Conservation (phyloP, 2,329 filamentous ascomycete species). For the Cytospora leucostoma region DNA sequence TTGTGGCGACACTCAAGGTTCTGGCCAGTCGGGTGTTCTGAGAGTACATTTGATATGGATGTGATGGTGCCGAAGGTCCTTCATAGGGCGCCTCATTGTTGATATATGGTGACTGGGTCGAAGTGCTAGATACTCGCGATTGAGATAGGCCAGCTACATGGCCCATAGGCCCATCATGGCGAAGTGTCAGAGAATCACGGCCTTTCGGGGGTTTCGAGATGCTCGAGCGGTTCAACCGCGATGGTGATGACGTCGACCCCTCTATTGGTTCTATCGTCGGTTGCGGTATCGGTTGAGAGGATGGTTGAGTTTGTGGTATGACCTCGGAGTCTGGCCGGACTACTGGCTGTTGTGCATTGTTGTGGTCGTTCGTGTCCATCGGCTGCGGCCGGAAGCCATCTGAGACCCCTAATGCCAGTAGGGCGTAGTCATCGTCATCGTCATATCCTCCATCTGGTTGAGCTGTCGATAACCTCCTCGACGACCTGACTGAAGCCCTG, state of each 20-base stretch:
- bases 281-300: neutral
- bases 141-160: constrained; percentile 31
- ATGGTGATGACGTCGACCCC: constrained; percentile 5
- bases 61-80: constrained; percentile 72
- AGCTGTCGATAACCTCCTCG: constrained; percentile 18
- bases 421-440: constrained; percentile 24
- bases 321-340: constrained; percentile 5
- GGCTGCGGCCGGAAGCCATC: constrained; percentile 25
- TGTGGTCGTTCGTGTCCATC: constrained; percentile 2
- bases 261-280: neutral
- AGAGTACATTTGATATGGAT: constrained; percentile 83
- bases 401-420: constrained; percentile 25
- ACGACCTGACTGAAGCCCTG: constrained; percentile 25
- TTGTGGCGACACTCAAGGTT: constrained; percentile 64
- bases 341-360: constrained; percentile 1
- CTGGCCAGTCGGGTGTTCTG: constrained; percentile 76
- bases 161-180: constrained; percentile 51
- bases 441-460: constrained; percentile 15
- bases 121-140: constrained; percentile 37
- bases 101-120: constrained; percentile 43
- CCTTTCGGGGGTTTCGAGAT: constrained; percentile 54
- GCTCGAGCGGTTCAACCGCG: constrained; percentile 51
- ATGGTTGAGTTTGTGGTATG: constrained; percentile 1
- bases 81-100: constrained; percentile 65
- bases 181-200: constrained; percentile 53